Evolutionary conservation across 2,329 filamentous ascomycete species (phyloP), one percentile per base, ranked within the genome.

Genomic region (Xylaria arbuscula): DNA sequence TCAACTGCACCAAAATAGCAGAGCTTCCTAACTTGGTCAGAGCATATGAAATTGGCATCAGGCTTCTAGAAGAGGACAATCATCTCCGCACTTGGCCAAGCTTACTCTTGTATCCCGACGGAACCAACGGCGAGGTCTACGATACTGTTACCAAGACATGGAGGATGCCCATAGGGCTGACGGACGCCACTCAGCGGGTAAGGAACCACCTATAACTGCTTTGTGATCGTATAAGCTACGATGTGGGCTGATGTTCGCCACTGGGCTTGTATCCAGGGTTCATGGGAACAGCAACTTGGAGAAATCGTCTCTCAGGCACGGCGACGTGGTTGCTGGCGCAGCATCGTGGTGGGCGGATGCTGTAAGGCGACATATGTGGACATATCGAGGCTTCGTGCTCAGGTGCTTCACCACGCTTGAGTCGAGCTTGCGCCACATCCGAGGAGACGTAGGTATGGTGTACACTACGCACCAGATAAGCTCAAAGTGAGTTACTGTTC

Each of bases 1-100:
- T 92, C 74, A 92, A 92, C 78, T 92, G 90, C 77, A 92, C 86
- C 45, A 91, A 90, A 76, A 84, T 92, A 40, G 82, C 85, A 58
- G 89, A 91, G 76, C 81, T 93, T 36, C 84, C 85, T 1, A 75
- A 79, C 0, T 78, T 91, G 17, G 78, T 93, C 19, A 79, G 77
- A 19, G 81, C 85, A 57, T 90, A 87, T 59, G 87, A 90, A 72
- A 81, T 79, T 3, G 83, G 81, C 9, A 76, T 89, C 17, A 66
- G 69, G 10, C 70, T 66, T n/a, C 61, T 87, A 71, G 64, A 83
- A 1, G 60, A 74, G 3, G 71, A 76, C 3, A 80, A 81, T 0
- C 72, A 78, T 15, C 61, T 83, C 1, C 22, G 68, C 0, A 73
- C 76, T 6, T 84, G 83, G 80, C 89, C 89, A 0, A 83, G 81